Evolutionary conservation across 129 eudicot genomes (phyloP).

Genomic region (Saposhnikovia divaricata): DNA sequence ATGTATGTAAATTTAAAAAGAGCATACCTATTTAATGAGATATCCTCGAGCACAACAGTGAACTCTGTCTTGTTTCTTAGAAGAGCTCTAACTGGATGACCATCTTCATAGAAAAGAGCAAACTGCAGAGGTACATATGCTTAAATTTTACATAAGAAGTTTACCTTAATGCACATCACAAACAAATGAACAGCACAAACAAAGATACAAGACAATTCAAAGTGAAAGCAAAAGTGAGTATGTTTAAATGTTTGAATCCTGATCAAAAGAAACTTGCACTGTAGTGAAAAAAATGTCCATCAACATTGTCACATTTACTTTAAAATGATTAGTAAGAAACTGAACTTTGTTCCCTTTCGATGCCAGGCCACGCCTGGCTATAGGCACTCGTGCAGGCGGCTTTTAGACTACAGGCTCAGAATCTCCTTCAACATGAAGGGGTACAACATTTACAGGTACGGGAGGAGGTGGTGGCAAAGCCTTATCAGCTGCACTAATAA

Average conservation of each 20-base stretch:
- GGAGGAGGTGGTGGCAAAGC: constrained; percentile 88
- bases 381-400: constrained; percentile 49
- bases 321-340: constrained; percentile 72
- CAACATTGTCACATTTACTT: constrained; percentile 60
- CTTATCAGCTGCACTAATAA: constrained; percentile 3
- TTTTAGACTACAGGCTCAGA: constrained; percentile 36
- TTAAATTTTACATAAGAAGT: not conserved
- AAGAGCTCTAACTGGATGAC: constrained; percentile 79
- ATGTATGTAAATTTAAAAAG: too few relatives aligned
- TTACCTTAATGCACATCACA: too few relatives aligned
- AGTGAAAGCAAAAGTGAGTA: too few relatives aligned
- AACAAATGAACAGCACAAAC: not conserved
- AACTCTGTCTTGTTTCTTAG: constrained; percentile 79
- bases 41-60: constrained; percentile 86
- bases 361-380: constrained; percentile 67
- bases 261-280: constrained; percentile 35
- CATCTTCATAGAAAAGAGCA: constrained; percentile 80
- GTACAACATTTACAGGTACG: constrained; percentile 50
- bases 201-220: not conserved
- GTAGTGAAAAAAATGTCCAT: constrained; percentile 88
- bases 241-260: too few relatives aligned
- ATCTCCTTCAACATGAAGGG: constrained; percentile 30
- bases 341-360: constrained; percentile 56
- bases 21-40: too few relatives aligned
- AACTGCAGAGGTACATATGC: constrained; percentile 28